Base-by-base conservation (phyloP, 306 rosid genomes). In the Casuarina cunninghamiana region DNA sequence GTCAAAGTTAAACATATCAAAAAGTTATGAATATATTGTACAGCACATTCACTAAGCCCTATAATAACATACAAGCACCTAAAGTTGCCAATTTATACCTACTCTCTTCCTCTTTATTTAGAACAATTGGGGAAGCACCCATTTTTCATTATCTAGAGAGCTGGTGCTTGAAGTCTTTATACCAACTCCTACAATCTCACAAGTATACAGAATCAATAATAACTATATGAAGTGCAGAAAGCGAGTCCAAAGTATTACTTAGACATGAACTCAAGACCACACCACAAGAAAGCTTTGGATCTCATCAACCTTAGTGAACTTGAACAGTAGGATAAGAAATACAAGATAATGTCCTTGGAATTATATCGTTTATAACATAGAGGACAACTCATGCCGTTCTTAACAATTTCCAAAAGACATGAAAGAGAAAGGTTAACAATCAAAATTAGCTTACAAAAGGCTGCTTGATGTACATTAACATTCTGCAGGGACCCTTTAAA, bases 381-480 rank as follows among this genome's bases (percentile, higher is more conserved):
- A 26, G 32, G 32, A 26, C 32, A 26, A 26, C 32, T 26, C 32
- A 26, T 26, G 32, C 32, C 32, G 32, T 26, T 26, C 32, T 26
- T 26, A 26, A 26, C 32, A 26, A 66, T 66, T 17, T 66, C 1
- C 71, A 15, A 42, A 11, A 41, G 48, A 66, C 26, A 43, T 66
- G 50, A 66, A 26, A 66, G 41, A 17, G 12, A 43, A 50, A 16
- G 49, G 9, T 32, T 17, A 17, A 8, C 26, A 42, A 66, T 66
- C 2, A 10, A 41, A 43, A 66, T 66, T 16, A 41, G 32, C 50
- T 63, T 35, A 41, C 46, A 42, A 17, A 8, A 21, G n/a, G 67
- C 35, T 43, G 53, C 57, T 66, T 70, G 71, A 61, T 51, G 80
- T 72, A 75, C 80, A 72, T 78, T 60, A 53, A 71, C 75, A 66